phyloP scores from a whole-genome alignment of 2,329 filamentous ascomycete genomes.

The Hansfordia pulvinata region DNA sequence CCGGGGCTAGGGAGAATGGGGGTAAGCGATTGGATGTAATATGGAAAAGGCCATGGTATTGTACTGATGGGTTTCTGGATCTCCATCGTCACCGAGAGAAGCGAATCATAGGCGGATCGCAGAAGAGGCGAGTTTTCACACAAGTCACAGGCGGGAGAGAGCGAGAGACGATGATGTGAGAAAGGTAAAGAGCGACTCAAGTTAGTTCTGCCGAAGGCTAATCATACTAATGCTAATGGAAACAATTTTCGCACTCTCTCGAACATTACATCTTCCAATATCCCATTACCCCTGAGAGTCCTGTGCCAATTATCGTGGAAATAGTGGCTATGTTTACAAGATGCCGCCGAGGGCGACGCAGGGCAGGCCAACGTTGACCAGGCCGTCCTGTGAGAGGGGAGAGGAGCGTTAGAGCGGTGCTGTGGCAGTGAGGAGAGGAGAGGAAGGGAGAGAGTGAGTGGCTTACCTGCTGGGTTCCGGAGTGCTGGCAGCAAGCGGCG shows the following conservation, averaged over 20 bases:
- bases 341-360: slow-evolving; percentile 15
- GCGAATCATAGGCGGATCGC: too few relatives aligned
- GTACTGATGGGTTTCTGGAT: too few relatives aligned
- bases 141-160: too few relatives aligned
- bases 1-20: too few relatives aligned
- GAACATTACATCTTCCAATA: slow-evolving; percentile 13
- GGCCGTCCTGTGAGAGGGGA: slow-evolving; percentile 11
- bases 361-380: slow-evolving; percentile 17
- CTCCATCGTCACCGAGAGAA: too few relatives aligned
- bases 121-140: too few relatives aligned
- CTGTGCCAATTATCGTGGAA: too few relatives aligned
- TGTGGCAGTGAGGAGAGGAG: not conserved
- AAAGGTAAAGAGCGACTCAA: slow-evolving; percentile 18
- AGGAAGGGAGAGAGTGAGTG: not conserved
- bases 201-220: slow-evolving; percentile 13
- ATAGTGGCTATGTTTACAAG: slow-evolving; percentile 10
- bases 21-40: too few relatives aligned
- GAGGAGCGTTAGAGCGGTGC: slow-evolving; percentile 7
- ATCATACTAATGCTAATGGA: slow-evolving; percentile 9
- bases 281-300: slow-evolving; percentile 11
- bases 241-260: slow-evolving; percentile 10
- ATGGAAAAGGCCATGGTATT: too few relatives aligned
- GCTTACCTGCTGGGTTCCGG: slow-evolving; percentile 12
- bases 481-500: slow-evolving; percentile 18
- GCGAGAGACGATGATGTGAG: too few relatives aligned